phyloP scores from a whole-genome alignment of 768 basidiomycete species.

The Tylopilus balloui region DNA sequence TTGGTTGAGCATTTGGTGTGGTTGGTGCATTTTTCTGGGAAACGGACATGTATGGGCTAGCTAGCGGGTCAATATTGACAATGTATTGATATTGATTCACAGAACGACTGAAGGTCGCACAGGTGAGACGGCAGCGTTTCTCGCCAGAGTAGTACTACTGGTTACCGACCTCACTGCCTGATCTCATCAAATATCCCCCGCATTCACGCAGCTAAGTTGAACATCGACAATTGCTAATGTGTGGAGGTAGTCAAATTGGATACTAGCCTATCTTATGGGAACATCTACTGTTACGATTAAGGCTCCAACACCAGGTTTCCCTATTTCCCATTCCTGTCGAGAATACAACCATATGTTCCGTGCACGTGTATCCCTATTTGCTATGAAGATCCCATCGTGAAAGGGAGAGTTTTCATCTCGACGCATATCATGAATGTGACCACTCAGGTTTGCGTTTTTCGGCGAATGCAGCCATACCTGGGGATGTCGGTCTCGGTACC shows the following conservation, averaged over 20 bases:
- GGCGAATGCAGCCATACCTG: slow-evolving; percentile 92
- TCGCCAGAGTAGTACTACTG: too few relatives aligned
- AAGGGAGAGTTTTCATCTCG: not conserved
- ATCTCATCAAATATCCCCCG: not conserved
- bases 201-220: too few relatives aligned
- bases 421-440: slow-evolving; percentile 42
- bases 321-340: not conserved
- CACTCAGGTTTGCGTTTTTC: slow-evolving; percentile 90
- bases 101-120: too few relatives aligned
- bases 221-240: too few relatives aligned
- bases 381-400: too few relatives aligned
- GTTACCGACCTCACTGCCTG: too few relatives aligned
- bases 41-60: not conserved
- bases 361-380: not conserved
- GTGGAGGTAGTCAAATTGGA: not conserved
- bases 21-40: not conserved
- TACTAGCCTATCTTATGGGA: not conserved
- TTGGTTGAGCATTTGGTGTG: not conserved
- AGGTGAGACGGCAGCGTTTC: too few relatives aligned
- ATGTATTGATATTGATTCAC: too few relatives aligned
- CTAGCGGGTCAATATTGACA: too few relatives aligned
- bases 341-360: not conserved
- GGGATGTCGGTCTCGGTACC: slow-evolving; percentile 1
- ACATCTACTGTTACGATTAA: slow-evolving; percentile 8
- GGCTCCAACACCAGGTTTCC: too few relatives aligned